These are phyloP conservation scores for Alternaria solani DNA, from an alignment of 2,329 filamentous ascomycete species.

Conservation along the genomic window DNA sequence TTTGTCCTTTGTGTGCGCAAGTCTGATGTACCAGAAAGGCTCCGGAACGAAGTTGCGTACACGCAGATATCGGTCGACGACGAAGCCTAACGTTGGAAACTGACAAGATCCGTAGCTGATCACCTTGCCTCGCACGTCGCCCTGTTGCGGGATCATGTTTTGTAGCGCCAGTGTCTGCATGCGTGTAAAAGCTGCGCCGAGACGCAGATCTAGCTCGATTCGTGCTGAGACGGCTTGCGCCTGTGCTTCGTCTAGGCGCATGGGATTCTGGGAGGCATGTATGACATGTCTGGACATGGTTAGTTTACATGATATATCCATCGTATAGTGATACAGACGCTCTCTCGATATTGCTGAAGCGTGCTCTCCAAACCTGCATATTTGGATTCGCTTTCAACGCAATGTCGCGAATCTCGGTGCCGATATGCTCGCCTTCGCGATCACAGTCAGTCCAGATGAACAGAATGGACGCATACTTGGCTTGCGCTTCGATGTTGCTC, in stretches of 20 bases:
- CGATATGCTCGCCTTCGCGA: conserved; percentile 96
- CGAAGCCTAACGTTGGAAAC: conserved; percentile 95
- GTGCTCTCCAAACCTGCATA: conserved; percentile 83
- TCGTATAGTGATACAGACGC: conserved; percentile 64
- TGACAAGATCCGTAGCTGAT: conserved; percentile 96
- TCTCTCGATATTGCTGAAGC: conserved; percentile 95
- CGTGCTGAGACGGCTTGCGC: conserved; percentile 86
- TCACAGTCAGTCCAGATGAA: conserved; percentile 99
- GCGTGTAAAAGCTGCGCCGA: conserved; percentile 91
- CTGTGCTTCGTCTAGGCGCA: conserved; percentile 82
- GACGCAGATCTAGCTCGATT: conserved; percentile 89
- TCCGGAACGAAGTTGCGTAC: conserved; percentile 95
- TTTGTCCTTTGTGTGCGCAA: conserved; percentile 78
- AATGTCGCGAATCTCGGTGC: conserved; percentile 84
- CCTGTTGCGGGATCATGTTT: conserved; percentile 67
- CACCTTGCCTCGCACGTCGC: conserved; percentile 67
- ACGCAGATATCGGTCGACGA: conserved; percentile 93
- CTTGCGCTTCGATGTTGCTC: conserved; percentile 83
- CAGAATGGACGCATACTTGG: conserved; percentile 73
- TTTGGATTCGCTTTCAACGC: conserved; percentile 75
- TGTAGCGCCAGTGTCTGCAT: conserved; percentile 84
- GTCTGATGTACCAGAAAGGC: conserved; percentile 89
- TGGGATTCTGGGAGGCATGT: conserved; percentile 78
- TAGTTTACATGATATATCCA: background rate
- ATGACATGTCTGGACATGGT: conserved; percentile 75